Base-by-base conservation (phyloP, 306 rosid species). In the Quercus suber region DNA sequence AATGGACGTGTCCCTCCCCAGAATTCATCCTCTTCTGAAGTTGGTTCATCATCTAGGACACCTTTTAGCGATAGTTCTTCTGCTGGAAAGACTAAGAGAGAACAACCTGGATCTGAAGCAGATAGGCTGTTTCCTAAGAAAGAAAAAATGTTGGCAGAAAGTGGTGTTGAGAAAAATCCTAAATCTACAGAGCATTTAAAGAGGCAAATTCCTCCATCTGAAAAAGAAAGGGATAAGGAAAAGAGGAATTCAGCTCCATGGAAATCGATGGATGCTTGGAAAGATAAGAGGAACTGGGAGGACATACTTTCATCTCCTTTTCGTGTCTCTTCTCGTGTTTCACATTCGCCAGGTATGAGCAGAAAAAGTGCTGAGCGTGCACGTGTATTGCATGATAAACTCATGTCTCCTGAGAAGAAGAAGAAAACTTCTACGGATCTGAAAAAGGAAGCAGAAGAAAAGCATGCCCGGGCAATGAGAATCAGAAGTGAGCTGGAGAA, bases 251-350 rank as follows among this genome's bases (percentile, higher is more conserved):
- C 76, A 67, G 90, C 89, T 81, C 85, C 88, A 14, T 88, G 98
- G 85, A 92, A 86, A 74, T 95, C 96, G 78, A 76, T 92, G 99
- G 88, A 91, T 88, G 99, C 99, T 86, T 95, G 99, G 99, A 95
- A 91, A 78, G 98, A 92, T 86, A 92, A 91, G 86, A 90, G 99
- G 83, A 90, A 95, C 77, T 95, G 99, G 99, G 93, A 85, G 85
- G 96, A 95, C 79, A 92, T 95, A 80, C 98, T 95, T 74, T 91
- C 97, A 71, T 95, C 98, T 81, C 92, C 98, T 53, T 86, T 79
- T 79, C 97, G 94, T 55, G 89, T 84, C 69, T 89, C 97, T 87
- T 91, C 98, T 37, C 97, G 97, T 27, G 84, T 82, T 79, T 88
- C 98, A 58, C 89, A 90, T 86, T 90, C 94, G 17, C 98, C 98